phyloP scores from a whole-genome alignment of 1,139 yeast genomes.

The Blastobotrys ciferrii region DNA sequence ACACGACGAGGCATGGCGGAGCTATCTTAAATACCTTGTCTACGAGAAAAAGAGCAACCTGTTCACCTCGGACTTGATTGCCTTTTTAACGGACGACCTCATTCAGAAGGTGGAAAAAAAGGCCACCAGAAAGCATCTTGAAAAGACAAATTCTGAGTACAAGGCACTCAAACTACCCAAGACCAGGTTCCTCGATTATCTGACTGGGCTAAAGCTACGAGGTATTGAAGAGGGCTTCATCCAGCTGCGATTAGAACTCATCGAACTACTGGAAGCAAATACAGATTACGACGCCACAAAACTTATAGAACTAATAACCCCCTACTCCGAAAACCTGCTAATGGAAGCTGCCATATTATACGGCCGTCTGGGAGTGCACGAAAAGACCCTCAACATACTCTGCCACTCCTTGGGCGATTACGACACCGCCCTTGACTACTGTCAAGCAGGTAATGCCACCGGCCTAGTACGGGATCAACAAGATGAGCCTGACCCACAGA shows the following conservation, averaged over 20 bases:
- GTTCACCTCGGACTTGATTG: slow-evolving; percentile 37
- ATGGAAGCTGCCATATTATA: slow-evolving; percentile 38
- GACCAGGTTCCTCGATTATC: slow-evolving; percentile 34
- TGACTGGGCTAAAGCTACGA: slow-evolving; percentile 22
- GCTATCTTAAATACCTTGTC: slow-evolving; percentile 37
- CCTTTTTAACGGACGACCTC: slow-evolving; percentile 38
- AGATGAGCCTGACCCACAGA: slow-evolving; percentile 14
- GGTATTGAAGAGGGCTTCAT: slow-evolving; percentile 14
- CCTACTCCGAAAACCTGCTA: slow-evolving; percentile 29
- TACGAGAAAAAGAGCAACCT: slow-evolving; percentile 32
- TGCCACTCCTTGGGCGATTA: slow-evolving; percentile 36
- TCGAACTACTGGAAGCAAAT: slow-evolving; percentile 28
- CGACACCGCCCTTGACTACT: slow-evolving; percentile 37
- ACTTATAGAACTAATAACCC: slow-evolving; percentile 29
- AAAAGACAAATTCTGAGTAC: slow-evolving; percentile 30
- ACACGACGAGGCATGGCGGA: slow-evolving; percentile 36
- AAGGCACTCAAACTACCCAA: slow-evolving; percentile 37
- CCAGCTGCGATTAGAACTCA: slow-evolving; percentile 31
- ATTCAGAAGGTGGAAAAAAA: slow-evolving; percentile 27
- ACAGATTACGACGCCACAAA: slow-evolving; percentile 30
- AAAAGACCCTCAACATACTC: slow-evolving; percentile 36
- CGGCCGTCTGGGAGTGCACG: slow-evolving; percentile 36
- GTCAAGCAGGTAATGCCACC: slow-evolving; percentile 30
- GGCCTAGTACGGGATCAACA: slow-evolving; percentile 20
- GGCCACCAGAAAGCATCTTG: slow-evolving; percentile 23